These are phyloP conservation scores for Closterium sp. DNA, from an alignment of 139 green algal species.

Conservation along the genomic window DNA sequence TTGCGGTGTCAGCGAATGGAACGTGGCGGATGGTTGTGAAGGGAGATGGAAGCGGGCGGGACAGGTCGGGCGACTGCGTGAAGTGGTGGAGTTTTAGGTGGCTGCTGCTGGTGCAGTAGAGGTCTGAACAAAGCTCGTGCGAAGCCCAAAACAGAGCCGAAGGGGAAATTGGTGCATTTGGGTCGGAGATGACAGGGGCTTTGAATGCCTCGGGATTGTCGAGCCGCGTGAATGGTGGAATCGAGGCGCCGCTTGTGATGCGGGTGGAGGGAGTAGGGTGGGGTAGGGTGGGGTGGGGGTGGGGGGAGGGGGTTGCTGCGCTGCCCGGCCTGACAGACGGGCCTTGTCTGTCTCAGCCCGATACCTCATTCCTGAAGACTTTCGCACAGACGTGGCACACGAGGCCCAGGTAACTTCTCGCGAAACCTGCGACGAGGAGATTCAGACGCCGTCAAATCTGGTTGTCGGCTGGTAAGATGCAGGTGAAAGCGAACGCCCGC, in stretches of 20 bases:
- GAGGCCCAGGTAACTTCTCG: neutral
- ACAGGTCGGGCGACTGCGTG: neutral
- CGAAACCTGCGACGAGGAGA: neutral
- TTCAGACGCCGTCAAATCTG: neutral
- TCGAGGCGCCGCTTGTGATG: neutral
- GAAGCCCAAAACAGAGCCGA: too few species aligned
- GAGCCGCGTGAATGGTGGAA: neutral
- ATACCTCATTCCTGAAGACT: too few species aligned
- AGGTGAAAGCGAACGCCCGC: neutral
- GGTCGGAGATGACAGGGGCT: too few species aligned
- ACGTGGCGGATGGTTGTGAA: neutral
- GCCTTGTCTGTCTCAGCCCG: too few species aligned
- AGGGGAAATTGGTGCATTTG: neutral
- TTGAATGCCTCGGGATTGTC: neutral
- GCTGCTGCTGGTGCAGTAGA: neutral
- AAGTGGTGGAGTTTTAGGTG: neutral
- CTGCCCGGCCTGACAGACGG: too few species aligned
- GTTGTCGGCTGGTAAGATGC: too few species aligned
- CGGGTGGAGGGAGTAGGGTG: too few species aligned
- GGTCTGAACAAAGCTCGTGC: too few species aligned
- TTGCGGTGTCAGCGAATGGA: neutral
- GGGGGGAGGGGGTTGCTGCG: too few species aligned
- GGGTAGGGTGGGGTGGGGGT: too few species aligned
- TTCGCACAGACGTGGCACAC: neutral
- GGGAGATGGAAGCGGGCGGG: neutral